Evolutionary conservation across 1,139 yeast species (phyloP).

Genomic region (Candida tunisiensis): DNA sequence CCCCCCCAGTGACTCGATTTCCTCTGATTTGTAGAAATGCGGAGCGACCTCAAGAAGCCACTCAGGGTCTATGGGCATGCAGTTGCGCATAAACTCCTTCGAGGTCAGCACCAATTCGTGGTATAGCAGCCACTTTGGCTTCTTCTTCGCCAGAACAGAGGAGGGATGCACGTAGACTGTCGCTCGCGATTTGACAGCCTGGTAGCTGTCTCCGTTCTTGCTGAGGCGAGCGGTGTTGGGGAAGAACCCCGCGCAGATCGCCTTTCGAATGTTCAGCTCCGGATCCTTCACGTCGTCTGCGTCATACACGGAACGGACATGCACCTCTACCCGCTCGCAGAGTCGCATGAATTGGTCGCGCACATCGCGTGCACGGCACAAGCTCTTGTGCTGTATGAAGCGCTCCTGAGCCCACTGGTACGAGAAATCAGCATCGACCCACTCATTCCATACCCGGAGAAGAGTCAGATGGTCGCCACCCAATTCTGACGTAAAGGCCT

Average conservation of each 20-base stretch:
- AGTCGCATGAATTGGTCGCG: conserved; percentile 51
- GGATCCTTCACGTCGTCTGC: conserved; percentile 7
- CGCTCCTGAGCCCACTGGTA: conserved; percentile 80
- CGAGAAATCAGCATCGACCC: conserved; percentile 59
- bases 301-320: conserved; percentile 11
- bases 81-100: conserved; percentile 79
- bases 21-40: conserved; percentile 39
- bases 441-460: conserved; percentile 56
- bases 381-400: conserved; percentile 57
- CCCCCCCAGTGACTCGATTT: no score
- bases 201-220: conserved; percentile 55
- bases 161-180: conserved; percentile 76
- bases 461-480: conserved; percentile 73
- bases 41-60: conserved; percentile 54
- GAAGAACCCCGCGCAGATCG: conserved; percentile 72
- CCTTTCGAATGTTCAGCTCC: conserved; percentile 33
- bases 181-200: conserved; percentile 43
- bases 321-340: conserved; percentile 43
- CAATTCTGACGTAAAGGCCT: conserved; percentile 31
- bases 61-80: conserved; percentile 52
- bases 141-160: conserved; percentile 34
- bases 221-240: conserved; percentile 59
- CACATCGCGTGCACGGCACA: conserved; percentile 55
- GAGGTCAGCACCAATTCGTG: conserved; percentile 78
- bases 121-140: conserved; percentile 56